Percentiles rank a stretch among this genome's conserved stretches.
These are phyloP conservation scores for Ophiosphaerella narmari DNA, from an alignment of 2,329 filamentous ascomycete species.

Conservation along the genomic window DNA sequence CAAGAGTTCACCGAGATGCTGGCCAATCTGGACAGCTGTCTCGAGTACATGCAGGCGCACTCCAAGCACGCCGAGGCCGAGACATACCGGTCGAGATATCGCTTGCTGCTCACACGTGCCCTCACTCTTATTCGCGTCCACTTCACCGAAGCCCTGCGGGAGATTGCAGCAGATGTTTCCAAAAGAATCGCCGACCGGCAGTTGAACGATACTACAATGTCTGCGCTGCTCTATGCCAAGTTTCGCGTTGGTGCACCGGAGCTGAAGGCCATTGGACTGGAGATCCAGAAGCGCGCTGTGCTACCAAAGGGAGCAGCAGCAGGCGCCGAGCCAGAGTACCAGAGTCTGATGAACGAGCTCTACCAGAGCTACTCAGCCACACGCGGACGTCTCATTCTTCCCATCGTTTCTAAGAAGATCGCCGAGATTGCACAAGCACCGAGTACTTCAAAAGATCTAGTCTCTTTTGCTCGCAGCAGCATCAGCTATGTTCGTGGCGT, in stretches of 20 bases:
- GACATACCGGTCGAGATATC: conserved; percentile 85
- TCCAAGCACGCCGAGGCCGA: conserved; percentile 84
- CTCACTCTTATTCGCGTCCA: conserved; percentile 70
- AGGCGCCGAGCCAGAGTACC: conserved; percentile 66
- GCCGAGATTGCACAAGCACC: conserved; percentile 61
- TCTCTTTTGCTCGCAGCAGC: conserved; percentile 66
- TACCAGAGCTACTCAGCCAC: conserved; percentile 67
- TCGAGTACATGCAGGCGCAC: conserved; percentile 89
- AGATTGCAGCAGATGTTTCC: conserved; percentile 65
- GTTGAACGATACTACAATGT: conserved; percentile 73
- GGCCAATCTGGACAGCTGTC: conserved; percentile 82
- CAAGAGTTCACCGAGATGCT: conserved; percentile 88
- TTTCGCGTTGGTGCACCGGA: conserved; percentile 70
- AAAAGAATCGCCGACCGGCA: conserved; percentile 69
- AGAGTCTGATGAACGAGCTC: conserved; percentile 67
- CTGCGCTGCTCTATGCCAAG: conserved; percentile 71
- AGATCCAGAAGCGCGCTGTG: conserved; percentile 69
- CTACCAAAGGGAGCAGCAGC: conserved; percentile 63
- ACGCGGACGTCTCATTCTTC: conserved; percentile 62
- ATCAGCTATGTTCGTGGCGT: conserved; percentile 69
- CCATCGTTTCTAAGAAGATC: conserved; percentile 66
- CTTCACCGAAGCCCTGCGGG: conserved; percentile 66
- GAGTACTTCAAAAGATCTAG: conserved; percentile 65
- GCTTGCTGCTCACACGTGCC: conserved; percentile 73
- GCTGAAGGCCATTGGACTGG: conserved; percentile 67